Evolutionary conservation across 2,329 filamentous ascomycete genomes (phyloP), one percentile per base, ranked within the genome.

Genomic region (Apiospora saccharicola): DNA sequence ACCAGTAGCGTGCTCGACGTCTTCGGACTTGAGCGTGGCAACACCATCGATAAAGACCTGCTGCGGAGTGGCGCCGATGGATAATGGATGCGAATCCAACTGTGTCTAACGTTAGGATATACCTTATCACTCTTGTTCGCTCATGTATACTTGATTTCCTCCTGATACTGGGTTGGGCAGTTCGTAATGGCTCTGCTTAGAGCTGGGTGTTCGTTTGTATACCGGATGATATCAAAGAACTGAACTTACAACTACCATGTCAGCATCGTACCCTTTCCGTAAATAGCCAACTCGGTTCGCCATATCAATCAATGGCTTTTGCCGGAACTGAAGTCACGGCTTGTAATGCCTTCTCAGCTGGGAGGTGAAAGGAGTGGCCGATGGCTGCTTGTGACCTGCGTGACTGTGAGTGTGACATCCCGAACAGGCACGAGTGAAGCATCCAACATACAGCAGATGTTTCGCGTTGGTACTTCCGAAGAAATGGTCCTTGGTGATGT

Each of bases 31-130:
- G 30, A 72, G 64, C 34, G 61, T 71, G 24, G 69, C 57, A n/a
- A 71, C 79, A 2, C 86, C 86, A 74, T 87, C 86, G 73, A 87
- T 83, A 49, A 82, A 86, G 19, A 87, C 85, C 72, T 87, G 84
- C 13, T 83, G 75, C 4, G 86, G 83, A 4, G 82, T 85, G 14
- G 85, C 84, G 7, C 85, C 86, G 22, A 84, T 75, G 16, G 82
- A 79, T 1, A 87, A 79, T 3, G 86, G 86, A 73, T 87, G 85
- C 0, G 81, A 81, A 72, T 87, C 83, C 86, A 85, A 87, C 71
- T 72, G 12, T 8, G 0, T 14, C 12, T n/a, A 16, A 57, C 10
- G 61, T 71, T 12, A 71, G 70, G 24, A 4, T 8, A 6, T 6
- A 26, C 26, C 26, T 30, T 26, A 34, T 34, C 19, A 10, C 41